Evolutionary conservation across 352 stramenopile genomes (phyloP).

Genomic region (Pythium guiyangense): DNA sequence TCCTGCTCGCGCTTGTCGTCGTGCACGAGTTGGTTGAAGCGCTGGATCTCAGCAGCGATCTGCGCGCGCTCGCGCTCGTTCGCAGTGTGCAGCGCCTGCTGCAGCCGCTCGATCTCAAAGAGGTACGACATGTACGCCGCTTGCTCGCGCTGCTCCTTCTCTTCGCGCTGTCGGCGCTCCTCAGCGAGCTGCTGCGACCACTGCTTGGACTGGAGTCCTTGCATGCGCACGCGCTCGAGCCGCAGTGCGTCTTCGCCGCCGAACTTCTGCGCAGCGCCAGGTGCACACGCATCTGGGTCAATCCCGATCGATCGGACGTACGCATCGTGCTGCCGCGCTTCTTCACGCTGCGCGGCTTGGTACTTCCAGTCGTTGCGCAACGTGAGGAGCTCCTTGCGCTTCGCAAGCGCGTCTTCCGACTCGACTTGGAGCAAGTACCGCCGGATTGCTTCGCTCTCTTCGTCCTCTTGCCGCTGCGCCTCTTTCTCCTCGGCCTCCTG

Average conservation of each 20-base stretch:
- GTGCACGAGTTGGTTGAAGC: no score
- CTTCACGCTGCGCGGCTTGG: constrained; percentile 28
- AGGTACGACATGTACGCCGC: no score
- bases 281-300: constrained; percentile 46
- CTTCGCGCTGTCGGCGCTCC: constrained; percentile 37
- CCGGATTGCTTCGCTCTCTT: constrained; percentile 63
- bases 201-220: constrained; percentile 65
- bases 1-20: no score
- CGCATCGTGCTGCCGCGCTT: constrained; percentile 25
- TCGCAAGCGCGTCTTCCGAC: constrained; percentile 56
- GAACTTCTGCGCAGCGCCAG: constrained; percentile 65
- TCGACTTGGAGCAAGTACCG: constrained; percentile 77
- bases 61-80: no score
- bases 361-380: constrained; percentile 62
- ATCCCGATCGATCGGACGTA: constrained; percentile 31
- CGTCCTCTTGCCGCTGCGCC: constrained; percentile 32
- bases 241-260: constrained; percentile 52
- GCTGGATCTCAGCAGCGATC: no score
- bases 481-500: constrained; percentile 42
- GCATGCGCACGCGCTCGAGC: constrained; percentile 53
- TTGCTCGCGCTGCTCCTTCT: constrained; percentile 31
- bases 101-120: no score
- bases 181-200: constrained; percentile 57
- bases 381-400: constrained; percentile 55
- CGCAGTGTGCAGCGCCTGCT: no score